Evolutionary conservation across 2,329 filamentous ascomycete genomes (phyloP), one percentile per base, ranked within the genome.

Genomic region (Diaporthe australafricana): DNA sequence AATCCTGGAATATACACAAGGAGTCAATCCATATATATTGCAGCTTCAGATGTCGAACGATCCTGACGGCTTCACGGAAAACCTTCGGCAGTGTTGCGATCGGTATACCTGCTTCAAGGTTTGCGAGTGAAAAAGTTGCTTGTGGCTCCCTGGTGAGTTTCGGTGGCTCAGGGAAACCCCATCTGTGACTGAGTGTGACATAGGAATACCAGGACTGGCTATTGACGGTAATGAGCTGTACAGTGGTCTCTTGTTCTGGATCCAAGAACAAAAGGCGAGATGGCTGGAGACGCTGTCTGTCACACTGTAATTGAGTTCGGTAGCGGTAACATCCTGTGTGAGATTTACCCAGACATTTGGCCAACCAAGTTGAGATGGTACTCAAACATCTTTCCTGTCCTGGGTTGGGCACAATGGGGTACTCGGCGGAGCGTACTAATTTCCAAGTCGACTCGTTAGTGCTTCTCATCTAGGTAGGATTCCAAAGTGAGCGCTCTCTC

Each of bases 141-240:
- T 16, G 12, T 14, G 22, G 47, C 3, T 50, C 47, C 22, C 40
- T 45, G 35, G 48, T 67, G 7, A 67, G 48, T 50, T 55, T 67
- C 2, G 63, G 63, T 14, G 63, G 63, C 2, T 55, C 48, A 2
- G 63, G 63, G 27, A 2, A 12, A 3, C 63, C 63, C 63, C 63
- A 67, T 27, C 63, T 55, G 48, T 67, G 63, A 38, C 63, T 67
- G 47, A 67, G 63, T 8, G 48, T 67, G 16, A 55, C 63, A 8
- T 67, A 67, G 16, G 48, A 27, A 3, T 53, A 55, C 4, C 40
- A 3, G 1, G 4, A 12, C n/a, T n/a, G 25, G 40, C 25, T 42
- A 5, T 7, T 14, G 7, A 47, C 40, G 4, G 40, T 45, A 14
- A 62, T 27, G 9, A 62, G 57, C 17, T n/a, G 25, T 47, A 62